phyloP scores from a whole-genome alignment of 2,329 filamentous ascomycete species.

The Penicillium sp. region DNA sequence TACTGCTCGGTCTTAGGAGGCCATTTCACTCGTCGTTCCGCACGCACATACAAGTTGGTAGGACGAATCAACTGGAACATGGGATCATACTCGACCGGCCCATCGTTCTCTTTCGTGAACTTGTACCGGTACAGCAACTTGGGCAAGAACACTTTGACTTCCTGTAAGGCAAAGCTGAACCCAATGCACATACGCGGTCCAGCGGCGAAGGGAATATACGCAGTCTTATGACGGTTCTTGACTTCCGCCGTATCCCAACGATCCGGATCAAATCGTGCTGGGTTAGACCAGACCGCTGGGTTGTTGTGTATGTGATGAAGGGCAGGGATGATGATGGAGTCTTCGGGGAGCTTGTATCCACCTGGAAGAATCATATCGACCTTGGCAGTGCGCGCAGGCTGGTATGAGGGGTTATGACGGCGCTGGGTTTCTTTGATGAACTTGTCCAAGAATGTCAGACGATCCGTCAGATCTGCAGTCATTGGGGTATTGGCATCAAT shows the following conservation, averaged over 20 bases:
- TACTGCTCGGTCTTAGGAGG: conserved; percentile 19
- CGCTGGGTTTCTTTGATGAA: conserved; percentile 63
- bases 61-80: conserved; percentile 32
- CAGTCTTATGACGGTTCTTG: conserved; percentile 52
- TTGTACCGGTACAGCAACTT: conserved; percentile 61
- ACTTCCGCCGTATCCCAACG: conserved; percentile 57
- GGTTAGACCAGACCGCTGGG: conserved; percentile 58
- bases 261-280: conserved; percentile 59
- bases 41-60: conserved; percentile 29
- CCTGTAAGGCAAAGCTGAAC: conserved; percentile 63
- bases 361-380: conserved; percentile 60
- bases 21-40: conserved; percentile 29
- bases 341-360: conserved; percentile 58
- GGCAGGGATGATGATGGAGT: conserved; percentile 55
- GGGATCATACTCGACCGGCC: conserved; percentile 44
- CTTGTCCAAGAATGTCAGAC: conserved; percentile 47
- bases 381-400: conserved; percentile 59
- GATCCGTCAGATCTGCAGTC: conserved; percentile 50
- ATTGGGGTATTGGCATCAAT: conserved; percentile 47
- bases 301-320: conserved; percentile 53
- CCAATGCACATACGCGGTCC: conserved; percentile 62
- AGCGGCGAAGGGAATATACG: conserved; percentile 60
- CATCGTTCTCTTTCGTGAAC: conserved; percentile 53
- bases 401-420: conserved; percentile 61
- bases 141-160: conserved; percentile 58